Base-by-base conservation (phyloP, 2,329 filamentous ascomycete species). In the Penicillium thymicola region DNA sequence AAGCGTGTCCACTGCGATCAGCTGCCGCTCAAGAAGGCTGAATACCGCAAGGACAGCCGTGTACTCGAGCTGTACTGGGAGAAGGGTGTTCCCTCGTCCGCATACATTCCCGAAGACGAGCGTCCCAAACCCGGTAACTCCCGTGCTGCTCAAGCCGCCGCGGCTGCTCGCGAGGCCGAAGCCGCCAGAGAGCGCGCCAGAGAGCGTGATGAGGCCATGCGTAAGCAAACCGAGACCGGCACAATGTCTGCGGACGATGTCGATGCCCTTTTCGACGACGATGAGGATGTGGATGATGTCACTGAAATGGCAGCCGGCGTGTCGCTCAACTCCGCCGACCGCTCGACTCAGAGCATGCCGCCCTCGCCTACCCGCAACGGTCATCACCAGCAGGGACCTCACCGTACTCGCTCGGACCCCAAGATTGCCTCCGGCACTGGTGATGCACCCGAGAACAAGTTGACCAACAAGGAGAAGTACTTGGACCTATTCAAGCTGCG, bases 1-100 rank as follows among this genome's bases (percentile, higher is more conserved):
- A 99, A 99, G 85, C 90, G 94, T 63, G 94, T 99, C 51, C 94
- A 99, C 78, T 99, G 94, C 72, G 94, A 99, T 71, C 94, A 99
- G 80, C 82, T 99, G 72, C 94, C 94, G 30, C 80, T 99, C 65
- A 86, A 97, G 84, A 99, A 99, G 82, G 94, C 94, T n/a, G 94
- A 99, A 73, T 99, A 94, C 78, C 87, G 95, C 76, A 97, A 97
- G 82, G 92, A 96, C 72, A 90, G 92, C 79, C 87, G 94, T 54
- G 85, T 97, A 30, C 82, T 99, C 45, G 94, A 99, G 77, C 84
- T 99, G 16, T 99, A 97, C 82, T 99, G 94, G 94, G 94, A 99
- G 86, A 99, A 97, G 84, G 94, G 94, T 45, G 92, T 97, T 8
- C 91, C 93, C 28, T 97, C 92, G 61, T 97, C 93, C 42, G 90